Base-by-base conservation (phyloP, 139 green algal genomes). In the Picochlorum sp. region DNA sequence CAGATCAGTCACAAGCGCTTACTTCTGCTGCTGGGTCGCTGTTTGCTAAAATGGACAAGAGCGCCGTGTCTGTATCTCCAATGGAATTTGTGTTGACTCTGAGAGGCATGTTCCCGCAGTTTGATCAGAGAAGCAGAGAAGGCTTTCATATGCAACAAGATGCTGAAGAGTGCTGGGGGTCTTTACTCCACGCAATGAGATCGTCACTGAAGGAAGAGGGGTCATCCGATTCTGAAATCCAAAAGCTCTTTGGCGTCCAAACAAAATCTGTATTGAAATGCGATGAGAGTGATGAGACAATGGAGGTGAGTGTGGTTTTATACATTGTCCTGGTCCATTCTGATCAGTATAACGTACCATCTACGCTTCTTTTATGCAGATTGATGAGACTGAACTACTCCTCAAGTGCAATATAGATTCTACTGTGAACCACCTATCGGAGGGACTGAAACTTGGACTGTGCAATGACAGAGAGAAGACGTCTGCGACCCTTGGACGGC, bases 401-500 rank as follows among this genome's bases (percentile, higher is more conserved):
- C 74, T 99, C 50, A 95, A 96, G 75, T 97, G 91, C 83, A 97
- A 98, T 87, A 98, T 99, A 69, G 83, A 77, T 56, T 65, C 61
- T 30, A 83, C 94, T 23, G 83, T 92, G 28, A 97, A 96, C 75
- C 85, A 96, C 70, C 65, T 99, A 44, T 67, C 70, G 4, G 73
- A 88, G 63, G 94, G 93, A 55, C 80, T 99, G 32, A 62, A 76
- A 26, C 73, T 95, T 49, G 90, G 75, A 2, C 76, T 99, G 28
- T 76, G 81, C 55, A 88, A 90, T 21, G 89, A 97, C 77, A 73
- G 91, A 0, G 88, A 97, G 73, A 89, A 91, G 78, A 78, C 61
- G 26, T 86, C 67, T 16, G 72, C 75, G 24, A n/a, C 52, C 32
- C 76, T 95, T 16, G 80, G 76, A 18, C 63, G 74, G 28, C 72